phyloP scores from a whole-genome alignment of 2,329 filamentous ascomycete species.

The Eutypella sp. region DNA sequence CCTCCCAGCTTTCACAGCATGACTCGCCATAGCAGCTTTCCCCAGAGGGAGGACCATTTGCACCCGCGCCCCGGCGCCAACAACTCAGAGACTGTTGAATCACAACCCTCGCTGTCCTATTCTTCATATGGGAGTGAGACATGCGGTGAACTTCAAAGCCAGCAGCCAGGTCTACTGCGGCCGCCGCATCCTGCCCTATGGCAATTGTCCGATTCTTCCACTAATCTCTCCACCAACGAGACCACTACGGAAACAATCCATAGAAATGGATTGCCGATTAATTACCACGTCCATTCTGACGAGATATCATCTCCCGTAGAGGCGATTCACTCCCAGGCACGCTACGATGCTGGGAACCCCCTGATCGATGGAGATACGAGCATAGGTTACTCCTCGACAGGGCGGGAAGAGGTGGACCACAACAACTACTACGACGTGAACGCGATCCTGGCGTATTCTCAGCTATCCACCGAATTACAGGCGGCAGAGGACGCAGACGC shows the following conservation, averaged over 20 bases:
- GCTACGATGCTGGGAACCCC: neutral
- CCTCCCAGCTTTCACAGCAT: too few species aligned
- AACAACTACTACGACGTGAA: neutral
- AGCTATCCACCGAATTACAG: slow-evolving; percentile 1
- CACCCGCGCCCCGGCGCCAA: too few species aligned
- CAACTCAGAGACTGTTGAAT: neutral
- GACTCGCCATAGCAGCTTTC: too few species aligned
- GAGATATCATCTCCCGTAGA: too few species aligned
- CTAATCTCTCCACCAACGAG: neutral
- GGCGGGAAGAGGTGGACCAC: neutral
- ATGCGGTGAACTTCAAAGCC: neutral
- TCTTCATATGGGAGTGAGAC: neutral
- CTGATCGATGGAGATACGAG: neutral
- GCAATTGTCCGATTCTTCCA: neutral
- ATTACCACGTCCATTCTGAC: too few species aligned
- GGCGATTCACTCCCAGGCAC: neutral
- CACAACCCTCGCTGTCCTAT: neutral
- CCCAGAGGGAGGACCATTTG: too few species aligned
- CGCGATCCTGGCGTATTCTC: neutral
- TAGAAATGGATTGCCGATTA: neutral
- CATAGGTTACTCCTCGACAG: neutral
- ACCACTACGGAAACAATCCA: neutral
- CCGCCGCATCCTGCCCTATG: neutral
- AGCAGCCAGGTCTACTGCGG: neutral
- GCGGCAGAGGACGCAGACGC: slow-evolving; percentile 8